phyloP scores from a whole-genome alignment of 139 green algal species.

The Coccomyxa sp. region DNA sequence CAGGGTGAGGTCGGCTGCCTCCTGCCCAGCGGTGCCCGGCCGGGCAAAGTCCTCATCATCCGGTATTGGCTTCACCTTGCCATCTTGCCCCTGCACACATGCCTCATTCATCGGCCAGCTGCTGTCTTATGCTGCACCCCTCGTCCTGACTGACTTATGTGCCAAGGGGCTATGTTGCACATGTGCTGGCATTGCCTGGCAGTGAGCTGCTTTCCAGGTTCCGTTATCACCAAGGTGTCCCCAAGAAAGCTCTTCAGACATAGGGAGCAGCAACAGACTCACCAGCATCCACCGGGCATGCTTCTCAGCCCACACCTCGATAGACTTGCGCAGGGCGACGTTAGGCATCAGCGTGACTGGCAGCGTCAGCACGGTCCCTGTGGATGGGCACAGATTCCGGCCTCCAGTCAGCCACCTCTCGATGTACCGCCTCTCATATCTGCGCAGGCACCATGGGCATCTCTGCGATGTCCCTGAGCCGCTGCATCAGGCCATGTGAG shows the following conservation, averaged over 20 bases:
- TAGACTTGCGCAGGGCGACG: slow-evolving; percentile 36
- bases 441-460: no score
- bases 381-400: slow-evolving; percentile 40
- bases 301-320: slow-evolving; percentile 47
- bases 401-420: slow-evolving; percentile 42
- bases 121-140: background rate
- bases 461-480: no score
- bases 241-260: no score
- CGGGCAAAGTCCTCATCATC: slow-evolving; percentile 26
- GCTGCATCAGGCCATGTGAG: no score
- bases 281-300: slow-evolving; percentile 54
- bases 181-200: background rate
- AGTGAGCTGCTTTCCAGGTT: background rate
- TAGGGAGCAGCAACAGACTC: no score
- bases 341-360: slow-evolving; percentile 48
- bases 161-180: background rate
- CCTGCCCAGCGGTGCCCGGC: background rate
- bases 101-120: no score
- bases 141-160: background rate
- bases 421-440: slow-evolving; percentile 45
- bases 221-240: background rate
- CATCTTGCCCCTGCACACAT: slow-evolving; percentile 22
- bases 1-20: slow-evolving; percentile 24
- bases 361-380: slow-evolving; percentile 30
- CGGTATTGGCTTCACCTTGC: slow-evolving; percentile 25